These are phyloP conservation scores for Microcera coccophila DNA, from an alignment of 2,329 filamentous ascomycete genomes.

Conservation along the genomic window DNA sequence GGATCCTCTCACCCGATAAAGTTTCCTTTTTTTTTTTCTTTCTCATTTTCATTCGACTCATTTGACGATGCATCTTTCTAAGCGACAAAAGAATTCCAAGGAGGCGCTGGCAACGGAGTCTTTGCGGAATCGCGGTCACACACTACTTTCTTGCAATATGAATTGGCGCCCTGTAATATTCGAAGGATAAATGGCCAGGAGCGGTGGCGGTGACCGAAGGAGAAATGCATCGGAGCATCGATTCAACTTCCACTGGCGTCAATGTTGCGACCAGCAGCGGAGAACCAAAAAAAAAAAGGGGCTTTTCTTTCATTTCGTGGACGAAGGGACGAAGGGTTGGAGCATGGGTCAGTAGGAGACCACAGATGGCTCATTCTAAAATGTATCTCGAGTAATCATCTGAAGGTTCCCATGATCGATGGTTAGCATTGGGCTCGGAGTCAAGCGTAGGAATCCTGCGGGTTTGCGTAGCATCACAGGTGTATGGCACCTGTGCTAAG, in stretches of 20 bases:
- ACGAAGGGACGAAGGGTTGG: conserved; percentile 13
- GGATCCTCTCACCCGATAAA: conserved; percentile 6
- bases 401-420: conserved; percentile 25
- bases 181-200: conserved; percentile 16
- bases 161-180: conserved; percentile 22
- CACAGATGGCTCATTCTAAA: conserved; percentile 26
- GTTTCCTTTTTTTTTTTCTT: conserved; percentile 4
- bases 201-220: background rate
- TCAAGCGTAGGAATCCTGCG: conserved; percentile 18
- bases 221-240: conserved; percentile 6
- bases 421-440: conserved; percentile 24
- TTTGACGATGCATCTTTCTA: conserved; percentile 15
- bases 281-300: too few relatives aligned
- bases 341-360: conserved; percentile 15
- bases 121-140: conserved; percentile 18
- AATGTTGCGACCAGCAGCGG: conserved; percentile 14
- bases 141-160: conserved; percentile 18
- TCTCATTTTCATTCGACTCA: conserved; percentile 21
- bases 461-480: conserved; percentile 20
- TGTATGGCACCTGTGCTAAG: conserved; percentile 6
- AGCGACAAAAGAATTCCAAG: conserved; percentile 23
- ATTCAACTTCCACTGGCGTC: conserved; percentile 11
- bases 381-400: conserved; percentile 31
- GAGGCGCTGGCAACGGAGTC: conserved; percentile 19
- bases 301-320: conserved; percentile 15